A percentile compares a stretch with the other conserved stretches of the same genome.
Evolutionary conservation across 2,329 filamentous ascomycete species (phyloP).

Genomic region (Botryotinia narcissicola): DNA sequence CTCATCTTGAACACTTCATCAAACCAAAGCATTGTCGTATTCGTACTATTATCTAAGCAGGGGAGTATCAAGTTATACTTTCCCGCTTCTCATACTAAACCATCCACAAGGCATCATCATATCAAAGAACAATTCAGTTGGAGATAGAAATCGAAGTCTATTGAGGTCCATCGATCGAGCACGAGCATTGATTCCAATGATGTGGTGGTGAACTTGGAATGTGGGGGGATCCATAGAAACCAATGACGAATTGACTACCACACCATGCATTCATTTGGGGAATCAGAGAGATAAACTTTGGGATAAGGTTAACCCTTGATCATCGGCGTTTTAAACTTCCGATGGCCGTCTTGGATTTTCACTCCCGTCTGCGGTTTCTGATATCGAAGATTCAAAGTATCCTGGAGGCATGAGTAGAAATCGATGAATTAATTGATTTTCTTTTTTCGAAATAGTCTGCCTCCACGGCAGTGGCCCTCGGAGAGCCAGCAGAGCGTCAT

Average conservation of each 20-base stretch:
- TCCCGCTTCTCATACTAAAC: neutral
- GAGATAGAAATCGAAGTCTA: neutral
- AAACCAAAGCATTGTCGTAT: neutral
- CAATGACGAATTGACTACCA: neutral
- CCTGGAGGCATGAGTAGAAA: neutral
- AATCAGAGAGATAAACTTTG: neutral
- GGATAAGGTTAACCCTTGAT: neutral
- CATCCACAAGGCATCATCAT: neutral
- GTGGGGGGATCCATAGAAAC: neutral
- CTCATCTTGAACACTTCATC: neutral
- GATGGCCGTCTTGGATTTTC: neutral
- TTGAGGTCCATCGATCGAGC: neutral
- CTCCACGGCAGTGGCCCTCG: neutral
- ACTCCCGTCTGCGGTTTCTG: neutral
- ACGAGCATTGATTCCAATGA: neutral
- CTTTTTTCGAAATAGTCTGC: neutral
- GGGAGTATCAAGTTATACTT: neutral
- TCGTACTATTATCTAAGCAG: neutral
- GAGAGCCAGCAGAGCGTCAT: neutral
- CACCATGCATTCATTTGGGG: neutral
- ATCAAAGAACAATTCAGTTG: too few species aligned
- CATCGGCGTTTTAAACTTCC: neutral
- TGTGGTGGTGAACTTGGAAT: neutral
- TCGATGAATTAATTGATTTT: neutral
- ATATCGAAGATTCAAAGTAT: neutral